A percentile compares a stretch with the other conserved stretches of the same genome.
Conservation (phyloP, 78 protist species). For the Dictyostelium brefeldianum region DNA sequence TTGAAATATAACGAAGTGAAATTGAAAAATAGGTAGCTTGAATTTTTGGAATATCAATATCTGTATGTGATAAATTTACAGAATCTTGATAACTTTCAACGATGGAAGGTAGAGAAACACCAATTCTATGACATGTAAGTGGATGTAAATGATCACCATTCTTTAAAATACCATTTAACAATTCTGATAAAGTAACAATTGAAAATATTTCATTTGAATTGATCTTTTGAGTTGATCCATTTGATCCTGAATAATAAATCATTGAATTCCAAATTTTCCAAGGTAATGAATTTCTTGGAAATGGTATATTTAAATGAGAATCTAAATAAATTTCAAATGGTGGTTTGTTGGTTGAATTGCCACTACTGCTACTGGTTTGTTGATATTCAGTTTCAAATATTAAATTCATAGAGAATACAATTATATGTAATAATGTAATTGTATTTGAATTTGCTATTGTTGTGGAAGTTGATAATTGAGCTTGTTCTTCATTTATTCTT, state of each 20-base stretch:
- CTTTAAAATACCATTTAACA: constrained; percentile 2
- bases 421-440: constrained; percentile 5
- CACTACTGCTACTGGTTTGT: too few relatives aligned
- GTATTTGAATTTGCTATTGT: neutral
- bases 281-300: neutral
- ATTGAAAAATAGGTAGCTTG: neutral
- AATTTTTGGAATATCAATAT: constrained; percentile 8
- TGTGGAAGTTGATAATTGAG: neutral
- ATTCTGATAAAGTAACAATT: neutral
- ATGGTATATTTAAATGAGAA: neutral
- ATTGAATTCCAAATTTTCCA: constrained; percentile 39
- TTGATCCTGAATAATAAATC: constrained; percentile 14
- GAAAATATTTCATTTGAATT: constrained; percentile 12
- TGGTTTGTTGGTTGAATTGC: neutral
- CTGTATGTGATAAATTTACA: neutral
- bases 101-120: neutral
- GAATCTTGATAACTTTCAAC: neutral
- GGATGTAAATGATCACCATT: constrained; percentile 17
- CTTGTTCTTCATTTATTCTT: neutral
- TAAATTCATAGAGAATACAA: constrained; percentile 8
- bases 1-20: neutral
- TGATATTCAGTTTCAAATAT: constrained; percentile 14
- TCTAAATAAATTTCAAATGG: neutral
- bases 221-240: neutral
- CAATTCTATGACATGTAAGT: neutral